Conservation (phyloP, 768 basidiomycete genomes). For the Pholiota conissans region DNA sequence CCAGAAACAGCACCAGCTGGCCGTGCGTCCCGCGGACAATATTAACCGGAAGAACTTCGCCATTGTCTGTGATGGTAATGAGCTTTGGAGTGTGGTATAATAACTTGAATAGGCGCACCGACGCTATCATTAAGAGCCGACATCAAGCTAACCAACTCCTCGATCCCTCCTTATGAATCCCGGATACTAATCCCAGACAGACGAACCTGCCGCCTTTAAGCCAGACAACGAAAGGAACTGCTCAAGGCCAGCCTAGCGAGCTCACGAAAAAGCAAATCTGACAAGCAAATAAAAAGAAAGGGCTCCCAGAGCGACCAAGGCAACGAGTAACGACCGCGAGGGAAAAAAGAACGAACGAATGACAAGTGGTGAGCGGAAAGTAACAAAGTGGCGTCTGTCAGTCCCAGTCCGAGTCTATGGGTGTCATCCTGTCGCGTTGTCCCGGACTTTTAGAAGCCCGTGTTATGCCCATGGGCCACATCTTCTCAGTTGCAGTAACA, state of each 20-base stretch:
- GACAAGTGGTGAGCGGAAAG: neutral
- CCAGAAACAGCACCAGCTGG: slow-evolving; percentile 40
- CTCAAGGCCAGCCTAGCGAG: neutral
- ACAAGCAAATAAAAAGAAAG: neutral
- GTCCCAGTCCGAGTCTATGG: neutral
- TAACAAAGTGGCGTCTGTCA: neutral
- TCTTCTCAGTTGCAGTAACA: too few relatives aligned
- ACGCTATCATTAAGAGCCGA: neutral
- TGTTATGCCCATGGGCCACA: too few relatives aligned
- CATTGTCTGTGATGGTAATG: neutral
- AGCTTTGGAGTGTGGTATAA: neutral
- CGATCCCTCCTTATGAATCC: neutral
- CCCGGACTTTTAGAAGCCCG: too few relatives aligned
- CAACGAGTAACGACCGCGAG: neutral
- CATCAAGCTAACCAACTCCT: neutral
- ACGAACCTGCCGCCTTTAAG: neutral
- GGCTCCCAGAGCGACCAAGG: neutral
- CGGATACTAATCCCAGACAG: neutral
- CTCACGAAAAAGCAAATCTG: neutral
- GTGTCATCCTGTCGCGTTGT: too few relatives aligned
- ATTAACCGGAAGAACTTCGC: slow-evolving; percentile 26
- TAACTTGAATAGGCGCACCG: neutral
- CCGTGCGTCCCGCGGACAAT: slow-evolving; percentile 42
- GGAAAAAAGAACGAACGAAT: neutral
- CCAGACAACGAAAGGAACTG: neutral